Base-by-base conservation (phyloP, 768 basidiomycete species). In the Pleurotus salmoneostramineus region DNA sequence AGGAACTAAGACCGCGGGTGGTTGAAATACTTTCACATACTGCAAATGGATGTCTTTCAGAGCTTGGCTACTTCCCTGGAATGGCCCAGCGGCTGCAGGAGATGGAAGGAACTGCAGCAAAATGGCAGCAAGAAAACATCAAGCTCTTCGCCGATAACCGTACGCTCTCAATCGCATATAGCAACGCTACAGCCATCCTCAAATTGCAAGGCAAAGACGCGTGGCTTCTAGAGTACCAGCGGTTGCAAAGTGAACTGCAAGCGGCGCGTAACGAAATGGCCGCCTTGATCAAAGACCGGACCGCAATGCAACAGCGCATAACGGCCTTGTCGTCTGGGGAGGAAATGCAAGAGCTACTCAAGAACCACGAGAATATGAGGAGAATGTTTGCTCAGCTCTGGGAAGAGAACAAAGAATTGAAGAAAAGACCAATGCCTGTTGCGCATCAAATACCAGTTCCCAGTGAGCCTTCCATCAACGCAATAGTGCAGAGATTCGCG, bases 41-140 rank as follows among this genome's bases (percentile, higher is more conserved):
- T 6, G 77, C 76, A 10, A 80, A 77, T 66, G 74, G 74, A 10
- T 82, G 76, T 61, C 69, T 80, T 21, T 62, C 70, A 3, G 81
- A 81, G 60, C 71, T 79, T 27, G 80, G 80, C 10, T 80, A 80
- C 64, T 71, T 70, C 60, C 75, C 79, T 15, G 71, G 74, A 5
- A 71, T 82, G 58, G 55, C 71, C 3, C 71, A 70, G 47, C 75
- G 67, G 35, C 50, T 83, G 34, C 68, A 68, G 33, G 66, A 72
- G 10, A 58, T 76, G 34, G 72, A 77, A 50, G 59, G 61, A 5
- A 65, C 65, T 50, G 71, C 71, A 51, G 56, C 56, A 7, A 58
- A 64, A 31, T 75, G 71, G 69, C 69, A 71, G 54, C 50, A 56
- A 15, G 76, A 79, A 60, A 77, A 72, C 56, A 62, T 71, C 32